Evolutionary conservation across 352 stramenopile species (phyloP), one percentile per base, ranked within the genome.

Genomic region (Plasmopara muralis): DNA sequence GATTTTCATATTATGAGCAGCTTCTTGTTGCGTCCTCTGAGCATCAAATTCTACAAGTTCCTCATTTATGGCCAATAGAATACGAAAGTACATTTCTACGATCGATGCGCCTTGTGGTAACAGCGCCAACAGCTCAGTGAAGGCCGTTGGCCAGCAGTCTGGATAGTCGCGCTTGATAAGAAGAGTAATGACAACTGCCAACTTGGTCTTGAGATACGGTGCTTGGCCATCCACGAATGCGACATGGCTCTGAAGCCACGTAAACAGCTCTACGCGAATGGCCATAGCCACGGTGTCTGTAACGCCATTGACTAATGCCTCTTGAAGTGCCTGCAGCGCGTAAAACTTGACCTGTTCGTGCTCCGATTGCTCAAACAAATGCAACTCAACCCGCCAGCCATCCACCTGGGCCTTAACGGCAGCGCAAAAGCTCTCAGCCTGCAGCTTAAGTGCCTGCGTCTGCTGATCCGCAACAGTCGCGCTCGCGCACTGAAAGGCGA

Each of bases 141-240:
- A 97, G 7, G 87, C 87, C 8, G 63, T 70, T 0, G 79, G 77
- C 89, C 89, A 97, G 0, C 69, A 63, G 38, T 92, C 72, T 7
- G 87, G 85, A 58, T 93, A 97, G 66, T 97, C 89, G 59, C 70
- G 70, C 57, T 94, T 91, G 48, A 97, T 91, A 33, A 93, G 51
- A 29, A 88, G 67, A 49, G 79, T 89, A 39, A 90, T 57, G 4
- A 93, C 79, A 33, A 93, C 78, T 6, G 83, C 83, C 43, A 91
- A 56, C 55, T 93, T 93, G 35, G 77, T 93, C 70, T 93, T 93
- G 39, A 93, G 60, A 44, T 85, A 93, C n/a, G 78, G 68, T 38
- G 73, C 71, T 37, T 80, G 69, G 48, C 45, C 58, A 55, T 90
- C 79, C 16, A 89, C 62, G 40, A 75, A 75, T 13, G 62, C 64